These are phyloP conservation scores for Allium fistulosum DNA, from an alignment of 106 monocot species.

Conservation along the genomic window DNA sequence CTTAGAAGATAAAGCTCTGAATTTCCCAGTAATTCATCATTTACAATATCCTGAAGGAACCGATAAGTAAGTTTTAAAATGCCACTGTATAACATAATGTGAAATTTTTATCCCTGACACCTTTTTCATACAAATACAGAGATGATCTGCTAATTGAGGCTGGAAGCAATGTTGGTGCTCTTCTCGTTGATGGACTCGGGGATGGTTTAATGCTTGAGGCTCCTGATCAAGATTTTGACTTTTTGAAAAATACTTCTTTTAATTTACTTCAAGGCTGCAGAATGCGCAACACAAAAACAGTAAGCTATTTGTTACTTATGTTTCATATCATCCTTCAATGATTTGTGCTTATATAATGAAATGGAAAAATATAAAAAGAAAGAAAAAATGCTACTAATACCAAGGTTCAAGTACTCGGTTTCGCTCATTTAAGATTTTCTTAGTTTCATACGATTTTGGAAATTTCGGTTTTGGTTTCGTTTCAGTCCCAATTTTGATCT, in stretches of 20 bases:
- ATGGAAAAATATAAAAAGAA: too few relatives aligned
- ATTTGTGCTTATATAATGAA: too few relatives aligned
- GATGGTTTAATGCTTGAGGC: conserved; percentile 90
- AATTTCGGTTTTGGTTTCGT: too few relatives aligned
- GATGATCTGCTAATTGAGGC: conserved; percentile 92
- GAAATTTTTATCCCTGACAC: neutral
- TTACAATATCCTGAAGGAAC: conserved; percentile 61
- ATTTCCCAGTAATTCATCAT: conserved; percentile 95
- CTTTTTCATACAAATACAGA: conserved; percentile 17
- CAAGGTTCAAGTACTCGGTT: too few relatives aligned
- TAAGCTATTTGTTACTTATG: conserved; percentile 17
- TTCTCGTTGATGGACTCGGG: conserved; percentile 95
- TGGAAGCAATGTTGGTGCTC: conserved; percentile 81
- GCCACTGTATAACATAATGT: too few relatives aligned
- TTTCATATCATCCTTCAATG: neutral
- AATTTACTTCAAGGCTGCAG: conserved; percentile 98
- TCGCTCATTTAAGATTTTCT: conserved; percentile 61
- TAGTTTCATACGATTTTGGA: neutral
- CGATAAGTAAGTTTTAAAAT: conserved; percentile 32
- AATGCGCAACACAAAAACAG: conserved; percentile 99
- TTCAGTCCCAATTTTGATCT: conserved; percentile 22
- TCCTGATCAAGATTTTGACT: conserved; percentile 83
- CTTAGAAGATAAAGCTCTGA: conserved; percentile 53
- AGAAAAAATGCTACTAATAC: too few relatives aligned
- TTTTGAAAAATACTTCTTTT: conserved; percentile 93